Percentiles rank a stretch among this genome's conserved stretches.
Evolutionary conservation across 2,329 filamentous ascomycete genomes (phyloP).

Genomic region (Lecanicillium sp.): DNA sequence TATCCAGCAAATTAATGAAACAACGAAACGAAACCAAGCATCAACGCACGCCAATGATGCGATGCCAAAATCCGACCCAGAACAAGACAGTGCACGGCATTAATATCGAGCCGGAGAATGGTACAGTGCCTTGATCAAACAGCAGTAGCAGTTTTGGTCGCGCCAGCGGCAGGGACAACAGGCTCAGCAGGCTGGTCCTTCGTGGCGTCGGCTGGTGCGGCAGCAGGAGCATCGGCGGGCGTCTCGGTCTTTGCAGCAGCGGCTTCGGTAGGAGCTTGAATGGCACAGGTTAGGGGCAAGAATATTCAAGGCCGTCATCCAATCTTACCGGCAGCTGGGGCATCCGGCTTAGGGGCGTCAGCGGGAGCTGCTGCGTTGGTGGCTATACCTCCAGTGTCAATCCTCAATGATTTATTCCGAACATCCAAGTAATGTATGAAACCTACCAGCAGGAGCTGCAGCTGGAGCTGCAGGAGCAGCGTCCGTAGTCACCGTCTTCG

Average conservation of each 20-base stretch:
- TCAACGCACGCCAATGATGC: neutral
- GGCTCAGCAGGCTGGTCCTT: constrained; percentile 10
- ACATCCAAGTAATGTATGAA: too few relatives aligned
- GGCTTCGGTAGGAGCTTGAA: constrained; percentile 4
- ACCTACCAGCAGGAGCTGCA: constrained; percentile 11
- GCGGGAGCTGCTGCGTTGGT: constrained; percentile 14
- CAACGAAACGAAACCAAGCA: constrained; percentile 3
- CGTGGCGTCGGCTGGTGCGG: constrained; percentile 6
- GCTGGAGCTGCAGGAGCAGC: constrained; percentile 17
- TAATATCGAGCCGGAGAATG: too few relatives aligned
- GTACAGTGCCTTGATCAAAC: too few relatives aligned
- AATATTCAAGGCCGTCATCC: neutral
- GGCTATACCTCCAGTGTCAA: neutral
- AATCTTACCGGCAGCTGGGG: constrained; percentile 7
- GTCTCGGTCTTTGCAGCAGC: constrained; percentile 8
- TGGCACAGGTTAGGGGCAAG: constrained; percentile 2
- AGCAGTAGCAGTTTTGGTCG: constrained; percentile 6
- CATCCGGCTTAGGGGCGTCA: constrained; percentile 10
- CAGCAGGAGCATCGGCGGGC: constrained; percentile 6
- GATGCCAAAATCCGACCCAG: neutral
- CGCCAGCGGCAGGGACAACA: constrained; percentile 14
- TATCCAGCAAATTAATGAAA: constrained; percentile 10
- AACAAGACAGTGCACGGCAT: too few relatives aligned
- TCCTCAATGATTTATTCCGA: neutral
- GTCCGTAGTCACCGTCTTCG: constrained; percentile 16